Percentiles rank a stretch among this genome's conserved stretches.
Conservation (phyloP, 2,329 filamentous ascomycete genomes). For the Sclerotinia trifoliorum region DNA sequence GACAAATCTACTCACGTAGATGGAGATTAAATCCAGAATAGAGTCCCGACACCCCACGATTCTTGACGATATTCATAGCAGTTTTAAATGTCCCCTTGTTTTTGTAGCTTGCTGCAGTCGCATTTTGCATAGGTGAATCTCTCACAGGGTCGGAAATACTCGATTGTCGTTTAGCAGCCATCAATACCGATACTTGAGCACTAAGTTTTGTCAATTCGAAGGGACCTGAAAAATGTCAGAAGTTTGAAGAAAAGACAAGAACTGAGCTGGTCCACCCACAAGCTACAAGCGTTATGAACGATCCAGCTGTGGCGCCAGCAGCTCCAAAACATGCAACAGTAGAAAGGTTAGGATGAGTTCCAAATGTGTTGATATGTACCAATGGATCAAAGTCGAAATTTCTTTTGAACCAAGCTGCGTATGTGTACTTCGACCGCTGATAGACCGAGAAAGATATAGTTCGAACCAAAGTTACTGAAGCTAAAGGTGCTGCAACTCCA, state of each 20-base stretch:
- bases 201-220: conserved; percentile 90
- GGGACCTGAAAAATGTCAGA: conserved; percentile 52
- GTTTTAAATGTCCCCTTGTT: conserved; percentile 76
- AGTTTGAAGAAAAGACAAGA: conserved; percentile 17
- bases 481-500: conserved; percentile 77
- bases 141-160: conserved; percentile 39
- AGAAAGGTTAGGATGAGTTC: conserved; percentile 69
- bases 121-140: conserved; percentile 12
- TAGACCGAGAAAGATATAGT: conserved; percentile 81
- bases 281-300: conserved; percentile 74
- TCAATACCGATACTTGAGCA: conserved; percentile 78
- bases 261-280: conserved; percentile 54
- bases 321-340: conserved; percentile 75
- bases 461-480: conserved; percentile 73
- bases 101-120: conserved; percentile 63
- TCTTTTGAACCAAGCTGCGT: conserved; percentile 67
- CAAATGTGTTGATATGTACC: conserved; percentile 66
- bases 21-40: conserved; percentile 82
- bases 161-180: conserved; percentile 57
- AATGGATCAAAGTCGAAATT: conserved; percentile 70
- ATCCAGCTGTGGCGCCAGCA: conserved; percentile 76
- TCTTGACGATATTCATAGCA: conserved; percentile 72
- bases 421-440: conserved; percentile 70
- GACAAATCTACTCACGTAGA: conserved; percentile 59
- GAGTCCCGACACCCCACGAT: conserved; percentile 69